Base-by-base conservation (phyloP, 73 alveolate species). In the Paramecium pentaurelia region DNA sequence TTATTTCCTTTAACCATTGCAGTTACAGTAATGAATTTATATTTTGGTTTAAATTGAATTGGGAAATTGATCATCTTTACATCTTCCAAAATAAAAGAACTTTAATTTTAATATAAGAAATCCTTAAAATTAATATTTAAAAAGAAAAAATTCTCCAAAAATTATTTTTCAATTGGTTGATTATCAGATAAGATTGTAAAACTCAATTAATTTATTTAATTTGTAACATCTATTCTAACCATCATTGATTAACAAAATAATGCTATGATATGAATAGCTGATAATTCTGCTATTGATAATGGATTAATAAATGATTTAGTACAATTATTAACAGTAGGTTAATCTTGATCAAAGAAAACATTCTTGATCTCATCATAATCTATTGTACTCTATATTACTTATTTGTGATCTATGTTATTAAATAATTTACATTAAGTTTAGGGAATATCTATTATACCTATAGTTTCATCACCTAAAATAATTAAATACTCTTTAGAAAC, bases 61-160 rank as follows among this genome's bases (percentile, higher is more conserved):
- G 91, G 91, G 32, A 45, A 80, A 80, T 80, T 80, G 20, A 80
- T 80, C 91, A 80, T 80, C 18, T 80, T 42, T 4, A 80, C 44
- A 49, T 40, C 47, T 11, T 42, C 71, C 38, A 80, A 47, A 32
- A 42, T 44, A 32, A 80, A 45, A 3, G 91, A 40, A 18, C 91
- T 49, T 47, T 27, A 25, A 20, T 42, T 49, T 49, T 80, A 27
- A 16, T 80, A 80, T 32, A 80, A 25, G 34, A 32, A 80, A 11
- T 80, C 91, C 28, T 80, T 32, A 6, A 3, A 32, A 80, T 80
- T 44, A 8, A 80, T 27, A 12, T 80, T 47, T 12, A 80, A 25
- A 16, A 80, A 80, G 16, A 80, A 80, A 32, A 80, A 28, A 27
- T 80, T 80, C 9, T 80, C 44, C 11, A 80, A 20, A n/a, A 80